Base-by-base conservation (phyloP, 495 filamentous ascomycete species). In the Lasiosphaeria ovina region DNA sequence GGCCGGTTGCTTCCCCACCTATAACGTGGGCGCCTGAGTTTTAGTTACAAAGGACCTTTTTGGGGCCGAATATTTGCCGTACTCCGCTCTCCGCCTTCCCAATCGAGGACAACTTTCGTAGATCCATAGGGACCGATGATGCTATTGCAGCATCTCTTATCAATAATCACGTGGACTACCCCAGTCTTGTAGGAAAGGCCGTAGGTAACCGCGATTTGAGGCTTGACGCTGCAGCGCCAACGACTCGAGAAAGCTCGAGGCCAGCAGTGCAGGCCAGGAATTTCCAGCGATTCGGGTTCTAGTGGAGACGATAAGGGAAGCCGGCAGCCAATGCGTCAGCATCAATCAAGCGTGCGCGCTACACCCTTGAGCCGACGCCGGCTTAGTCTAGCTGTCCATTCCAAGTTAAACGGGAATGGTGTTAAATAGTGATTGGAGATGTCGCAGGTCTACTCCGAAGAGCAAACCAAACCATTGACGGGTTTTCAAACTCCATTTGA, bases 61-160 rank as follows among this genome's bases (percentile, higher is more conserved):
- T n/a, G 1, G 12, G 0, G 12, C 12, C 12, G 44, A 24, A n/a
- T 4, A 47, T 14, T 47, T 47, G 1, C 44, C 12, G 44, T 9
- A 4, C 44, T 47, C 44, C 44, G 44, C 44, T 47, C 44, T n/a
- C 44, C 44, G 44, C 44, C 44, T 47, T 47, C 44, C 44, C 12
- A 47, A 11, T 47, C 44, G 44, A 47, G 44, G 44, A 47, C 44
- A 24, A n/a, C n/a, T n/a, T 60, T 57, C 54, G 59, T 60, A 51
- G 62, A 66, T 61, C 63, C 61, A 47, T 47, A n/a, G 44, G 8
- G 44, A 55, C 48, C 62, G 58, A 73, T 72, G 72, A 69, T 73
- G 72, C 42, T 68, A 69, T 69, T 63, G 62, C 51, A n/a, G 55
- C 57, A 51, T 49, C 58, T 40, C 66, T 68, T 69, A 69, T 73